phyloP scores from a whole-genome alignment of 768 basidiomycete genomes.

The Kwoniella mangroviensis region DNA sequence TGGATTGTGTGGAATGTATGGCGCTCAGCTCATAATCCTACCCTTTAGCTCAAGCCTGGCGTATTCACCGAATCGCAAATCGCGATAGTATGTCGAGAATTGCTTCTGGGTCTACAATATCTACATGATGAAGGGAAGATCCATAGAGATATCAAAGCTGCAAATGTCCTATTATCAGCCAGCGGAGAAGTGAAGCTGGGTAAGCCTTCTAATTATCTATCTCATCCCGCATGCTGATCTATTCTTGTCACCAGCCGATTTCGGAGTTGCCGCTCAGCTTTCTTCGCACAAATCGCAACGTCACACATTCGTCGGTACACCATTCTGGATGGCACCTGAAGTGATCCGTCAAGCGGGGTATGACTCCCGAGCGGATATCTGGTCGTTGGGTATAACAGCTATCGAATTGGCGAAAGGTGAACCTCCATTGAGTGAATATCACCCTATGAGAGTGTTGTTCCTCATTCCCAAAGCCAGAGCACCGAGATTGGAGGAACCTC shows the following conservation, averaged over 20 bases:
- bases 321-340: constrained; percentile 72
- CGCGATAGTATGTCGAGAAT: constrained; percentile 90
- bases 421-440: constrained; percentile 93
- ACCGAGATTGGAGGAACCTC: constrained; percentile 77
- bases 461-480: constrained; percentile 96
- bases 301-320: constrained; percentile 86
- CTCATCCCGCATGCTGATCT: not conserved
- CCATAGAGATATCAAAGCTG: constrained; percentile 98
- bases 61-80: constrained; percentile 91
- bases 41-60: constrained; percentile 74
- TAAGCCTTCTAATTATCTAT: constrained; percentile 24
- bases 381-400: constrained; percentile 96
- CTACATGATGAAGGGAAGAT: constrained; percentile 95
- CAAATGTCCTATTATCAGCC: constrained; percentile 88
- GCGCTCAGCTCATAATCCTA: not conserved
- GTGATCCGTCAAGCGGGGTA: constrained; percentile 97
- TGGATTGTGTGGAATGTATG: no score
- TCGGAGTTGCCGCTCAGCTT: constrained; percentile 96
- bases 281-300: constrained; percentile 78
- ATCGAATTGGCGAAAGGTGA: constrained; percentile 98
- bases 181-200: constrained; percentile 89
- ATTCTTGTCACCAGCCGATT: constrained; percentile 68
- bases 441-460: constrained; percentile 98
- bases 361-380: constrained; percentile 94
- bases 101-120: constrained; percentile 90